Evolutionary conservation across 2,329 filamentous ascomycete genomes (phyloP), one percentile per base, ranked within the genome.

Genomic region (Amauroascus verrucosus): DNA sequence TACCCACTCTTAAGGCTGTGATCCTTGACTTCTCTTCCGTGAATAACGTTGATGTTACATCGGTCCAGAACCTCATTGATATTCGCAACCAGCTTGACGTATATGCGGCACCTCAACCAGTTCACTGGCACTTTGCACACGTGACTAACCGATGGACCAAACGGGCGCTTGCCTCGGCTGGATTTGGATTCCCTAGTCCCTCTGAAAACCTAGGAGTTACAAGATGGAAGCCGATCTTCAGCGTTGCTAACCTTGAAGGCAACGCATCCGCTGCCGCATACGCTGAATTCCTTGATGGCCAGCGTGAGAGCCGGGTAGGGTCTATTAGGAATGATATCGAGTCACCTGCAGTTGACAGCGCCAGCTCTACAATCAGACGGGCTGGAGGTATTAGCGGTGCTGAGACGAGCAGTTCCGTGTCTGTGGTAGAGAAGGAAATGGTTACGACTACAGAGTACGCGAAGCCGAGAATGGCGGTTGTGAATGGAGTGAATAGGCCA

Each of bases 61-160:
- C 88, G 0, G 80, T 96, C 1, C 93, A 97, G 70, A 84, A 88
- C 61, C 76, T 97, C 37, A 94, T 97, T 63, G 93, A 97, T 63
- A 85, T 96, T 0, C 87, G 91, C 63, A 95, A 95, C 68, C 90
- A 96, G 66, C 82, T 97, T 24, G 91, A 96, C 67, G 78, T 82
- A 18, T 95, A 95, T 65, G 80, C 88, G 0, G 70, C 84, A 0
- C 91, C 91, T 0, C 82, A 89, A 18, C 76, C 78, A 1, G 90
- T 97, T 3, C 88, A 96, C 67, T 97, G 91, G 90, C 93, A 97
- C 70, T 84, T 97, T 58, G 88, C 90, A n/a, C 85, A 83, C 70
- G 86, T 97, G 72, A 89, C 84, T 72, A 96, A 93, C 74, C 81
- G 87, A 54, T 96, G 91, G 91, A 91, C 89, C 22, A 95, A 95